Base-by-base conservation (phyloP, 2,329 filamentous ascomycete genomes). In the Escovopsis sp. region DNA sequence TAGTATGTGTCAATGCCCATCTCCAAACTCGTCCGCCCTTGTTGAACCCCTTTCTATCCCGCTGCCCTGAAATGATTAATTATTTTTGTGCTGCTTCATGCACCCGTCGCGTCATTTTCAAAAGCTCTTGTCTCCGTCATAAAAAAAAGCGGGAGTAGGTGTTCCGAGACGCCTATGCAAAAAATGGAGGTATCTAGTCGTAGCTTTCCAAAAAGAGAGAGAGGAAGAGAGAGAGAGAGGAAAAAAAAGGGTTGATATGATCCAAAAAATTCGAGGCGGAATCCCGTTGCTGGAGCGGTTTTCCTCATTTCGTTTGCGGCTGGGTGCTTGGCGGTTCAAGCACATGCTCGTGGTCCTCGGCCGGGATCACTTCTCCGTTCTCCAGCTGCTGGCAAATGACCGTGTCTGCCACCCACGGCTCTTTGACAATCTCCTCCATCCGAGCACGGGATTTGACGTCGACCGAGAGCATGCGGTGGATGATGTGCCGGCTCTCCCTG, bases 391-490 rank as follows among this genome's bases (percentile, higher is more conserved):
- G 73, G 60, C 91, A 98, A 36, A 94, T 86, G 18, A 82, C 69
- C 30, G 85, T 85, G 53, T 82, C 80, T 39, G 79, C 76, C n/a
- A 96, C 78, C 91, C 91, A 98, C 12, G 82, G 79, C 57, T 98
- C 89, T 19, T 80, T 74, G 41, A 95, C 64, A 15, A 98, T 84
- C 55, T 98, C 87, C 23, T 81, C 72, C 68, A 98, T 82, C 3
- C 75, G 85, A 3, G 87, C 89, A 44, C 91, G 77, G 50, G 82
- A 81, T 56, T 77, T 82, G 0, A 88, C 86, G 53, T 94, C 78
- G 40, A 95, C 72, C 55, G 91, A 86, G 33, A 98, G 73, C 91
- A 98, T 98, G 44, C 84, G 75, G 37, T 85, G 81, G 43, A 98
- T 82, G 48, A 98, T 87, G 57, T 89, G 81, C 41, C 91, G 73